Evolutionary conservation across 805 yeast genomes (phyloP), one percentile per base, ranked within the genome.

Genomic region (Sugiyamaella lignohabitans): DNA sequence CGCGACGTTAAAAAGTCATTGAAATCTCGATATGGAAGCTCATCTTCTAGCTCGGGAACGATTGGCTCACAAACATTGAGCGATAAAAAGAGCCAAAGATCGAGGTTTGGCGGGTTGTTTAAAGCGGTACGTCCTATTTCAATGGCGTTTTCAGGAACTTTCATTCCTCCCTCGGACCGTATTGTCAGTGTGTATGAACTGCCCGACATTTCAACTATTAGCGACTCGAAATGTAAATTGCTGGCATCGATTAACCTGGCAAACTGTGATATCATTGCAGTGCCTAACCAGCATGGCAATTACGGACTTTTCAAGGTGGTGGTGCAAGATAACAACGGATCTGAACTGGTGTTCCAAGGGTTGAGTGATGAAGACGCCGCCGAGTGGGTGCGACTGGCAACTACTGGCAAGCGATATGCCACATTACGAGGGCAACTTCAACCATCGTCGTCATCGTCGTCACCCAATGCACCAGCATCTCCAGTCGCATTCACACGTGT

Each of bases 261-360:
- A 63, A 65, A 56, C 52, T 63, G 55, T 52, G 70, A 64, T 53
- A 27, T 37, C 24, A 19, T 17, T 2, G 22, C 35, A 4, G 34
- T 71, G 32, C 8, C 8, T 27, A 8, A 27, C 14, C 32, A 27
- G 14, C 32, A 8, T 27, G n/a, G n/a, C n/a, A n/a, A n/a, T n/a
- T n/a, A n/a, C n/a, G n/a, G n/a, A n/a, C 14, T 27, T 8, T 73
- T 75, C 59, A 72, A 71, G 49, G 53, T 75, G 20, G 63, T 71
- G 10, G 63, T 68, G 56, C 69, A 66, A 27, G 71, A 70, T 47
- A 75, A 74, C 11, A 75, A 35, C 21, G 14, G 14, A 6, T 21
- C 29, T 21, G 85, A 82, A 47, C 74, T 67, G 58, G 69, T 78
- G 35, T 73, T 89, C 57, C 96, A 91, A 62, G 82, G 91, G 0